A percentile compares a stretch with the other conserved stretches of the same genome.
phyloP scores from a whole-genome alignment of 306 rosid genomes.

The Carpinus viminea region DNA sequence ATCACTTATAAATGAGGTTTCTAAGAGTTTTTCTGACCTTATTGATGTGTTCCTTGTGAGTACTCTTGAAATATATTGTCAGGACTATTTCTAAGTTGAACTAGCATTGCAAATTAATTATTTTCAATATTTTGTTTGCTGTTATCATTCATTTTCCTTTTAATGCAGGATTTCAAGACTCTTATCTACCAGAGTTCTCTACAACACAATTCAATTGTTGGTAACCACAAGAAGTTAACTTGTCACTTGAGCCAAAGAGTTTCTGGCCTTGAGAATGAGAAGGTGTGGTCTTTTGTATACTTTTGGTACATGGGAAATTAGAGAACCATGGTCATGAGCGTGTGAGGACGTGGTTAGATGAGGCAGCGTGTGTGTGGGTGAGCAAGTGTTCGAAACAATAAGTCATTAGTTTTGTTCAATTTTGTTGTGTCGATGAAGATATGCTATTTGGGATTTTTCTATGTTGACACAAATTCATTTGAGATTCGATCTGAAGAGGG shows the following conservation, averaged over 20 bases:
- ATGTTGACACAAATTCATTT: too few relatives aligned
- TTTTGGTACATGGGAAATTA: background rate
- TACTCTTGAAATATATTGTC: slow-evolving; percentile 27
- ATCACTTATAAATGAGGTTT: slow-evolving; percentile 57
- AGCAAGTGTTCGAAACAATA: too few relatives aligned
- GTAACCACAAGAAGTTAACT: slow-evolving; percentile 50
- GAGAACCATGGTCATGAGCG: too few relatives aligned
- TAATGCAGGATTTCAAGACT: slow-evolving; percentile 64
- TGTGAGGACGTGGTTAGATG: too few relatives aligned
- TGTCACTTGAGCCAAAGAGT: slow-evolving; percentile 55
- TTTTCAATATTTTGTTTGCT: slow-evolving; percentile 7
- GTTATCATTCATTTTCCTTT: slow-evolving; percentile 20
- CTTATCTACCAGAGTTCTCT: slow-evolving; percentile 38
- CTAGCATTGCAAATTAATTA: slow-evolving; percentile 5
- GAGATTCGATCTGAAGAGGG: too few relatives aligned
- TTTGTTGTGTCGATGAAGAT: too few relatives aligned
- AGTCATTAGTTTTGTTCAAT: too few relatives aligned
- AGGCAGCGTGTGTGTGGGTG: too few relatives aligned
- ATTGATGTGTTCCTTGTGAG: slow-evolving; percentile 62
- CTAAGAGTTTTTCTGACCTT: slow-evolving; percentile 51
- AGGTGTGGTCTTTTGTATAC: slow-evolving; percentile 43
- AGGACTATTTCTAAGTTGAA: slow-evolving; percentile 8
- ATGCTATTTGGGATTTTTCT: too few relatives aligned
- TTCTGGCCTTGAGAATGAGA: slow-evolving; percentile 64
- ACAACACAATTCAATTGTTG: slow-evolving; percentile 43